Evolutionary conservation across 371 early-diverging fungal species (phyloP).

Genomic region (Mortierella sp.): DNA sequence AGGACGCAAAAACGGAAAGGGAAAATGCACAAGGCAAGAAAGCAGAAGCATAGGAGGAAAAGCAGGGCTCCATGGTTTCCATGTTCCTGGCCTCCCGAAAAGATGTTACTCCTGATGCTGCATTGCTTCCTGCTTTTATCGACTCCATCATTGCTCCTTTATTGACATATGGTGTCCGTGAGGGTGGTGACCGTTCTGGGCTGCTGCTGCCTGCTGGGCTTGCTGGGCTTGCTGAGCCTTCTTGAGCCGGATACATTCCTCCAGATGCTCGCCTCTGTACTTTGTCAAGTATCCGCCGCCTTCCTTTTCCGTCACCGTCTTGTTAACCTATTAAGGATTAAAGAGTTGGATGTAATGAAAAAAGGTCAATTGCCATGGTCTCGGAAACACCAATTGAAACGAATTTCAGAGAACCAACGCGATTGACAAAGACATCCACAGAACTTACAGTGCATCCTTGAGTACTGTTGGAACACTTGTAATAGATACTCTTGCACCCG

Average conservation of each 20-base stretch:
- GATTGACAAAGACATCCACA: background rate
- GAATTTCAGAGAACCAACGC: background rate
- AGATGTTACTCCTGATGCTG: too few species aligned
- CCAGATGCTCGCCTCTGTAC: conserved; percentile 73
- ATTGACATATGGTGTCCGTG: conserved; percentile 27
- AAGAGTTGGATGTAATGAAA: background rate
- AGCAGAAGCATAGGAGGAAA: too few species aligned
- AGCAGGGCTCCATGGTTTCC: too few species aligned
- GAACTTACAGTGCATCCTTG: conserved; percentile 40
- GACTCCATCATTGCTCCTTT: conserved; percentile 21
- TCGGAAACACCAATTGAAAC: background rate
- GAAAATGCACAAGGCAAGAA: too few species aligned
- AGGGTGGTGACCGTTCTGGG: conserved; percentile 26
- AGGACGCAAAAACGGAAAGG: too few species aligned
- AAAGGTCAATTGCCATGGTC: background rate
- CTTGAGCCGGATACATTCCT: conserved; percentile 62
- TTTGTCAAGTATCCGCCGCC: conserved; percentile 74
- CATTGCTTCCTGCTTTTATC: background rate
- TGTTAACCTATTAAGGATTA: conserved; percentile 64
- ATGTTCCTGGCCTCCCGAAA: too few species aligned
- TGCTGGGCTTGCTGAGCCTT: conserved; percentile 42
- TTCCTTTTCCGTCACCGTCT: conserved; percentile 75
- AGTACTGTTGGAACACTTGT: conserved; percentile 63
- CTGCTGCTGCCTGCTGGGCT: conserved; percentile 35
- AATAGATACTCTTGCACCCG: conserved; percentile 73